These are phyloP conservation scores for Fraxinus angustifolia DNA, from an alignment of 305 asterid genomes.

Conservation along the genomic window DNA sequence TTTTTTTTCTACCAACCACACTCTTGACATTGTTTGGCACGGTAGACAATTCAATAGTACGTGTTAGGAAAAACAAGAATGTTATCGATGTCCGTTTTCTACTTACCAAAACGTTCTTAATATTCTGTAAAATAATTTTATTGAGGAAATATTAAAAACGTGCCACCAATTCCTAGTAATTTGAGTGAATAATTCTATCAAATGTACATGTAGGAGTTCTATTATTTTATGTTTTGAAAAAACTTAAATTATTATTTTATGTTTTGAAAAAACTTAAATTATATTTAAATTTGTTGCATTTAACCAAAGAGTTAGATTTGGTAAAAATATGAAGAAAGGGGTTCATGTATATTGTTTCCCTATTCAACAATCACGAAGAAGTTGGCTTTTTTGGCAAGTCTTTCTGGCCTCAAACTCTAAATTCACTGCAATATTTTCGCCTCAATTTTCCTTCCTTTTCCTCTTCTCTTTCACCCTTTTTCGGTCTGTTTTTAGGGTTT, in stretches of 20 bases:
- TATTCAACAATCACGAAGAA: constrained; percentile 26
- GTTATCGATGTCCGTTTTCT: neutral
- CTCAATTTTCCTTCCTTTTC: constrained; percentile 13
- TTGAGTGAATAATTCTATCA: neutral
- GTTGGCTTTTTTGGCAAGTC: constrained; percentile 49
- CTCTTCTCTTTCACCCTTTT: constrained; percentile 8
- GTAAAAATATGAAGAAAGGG: neutral
- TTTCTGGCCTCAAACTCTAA: constrained; percentile 26
- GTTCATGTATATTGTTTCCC: constrained; percentile 18
- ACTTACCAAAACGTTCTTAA: neutral
- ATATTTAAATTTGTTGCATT: neutral
- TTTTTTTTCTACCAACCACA: neutral
- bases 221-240: neutral
- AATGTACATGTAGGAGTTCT: neutral
- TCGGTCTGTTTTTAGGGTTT: constrained; percentile 37
- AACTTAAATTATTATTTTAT: neutral
- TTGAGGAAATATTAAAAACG: neutral
- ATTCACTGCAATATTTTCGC: constrained; percentile 22
- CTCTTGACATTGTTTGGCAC: neutral
- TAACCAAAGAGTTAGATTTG: neutral
- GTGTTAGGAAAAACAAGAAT: no score
- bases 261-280: neutral
- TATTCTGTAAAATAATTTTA: no score
- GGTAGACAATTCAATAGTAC: neutral
- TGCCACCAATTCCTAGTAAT: neutral